Conservation (phyloP, 768 basidiomycete genomes). For the Boletellus sp. region DNA sequence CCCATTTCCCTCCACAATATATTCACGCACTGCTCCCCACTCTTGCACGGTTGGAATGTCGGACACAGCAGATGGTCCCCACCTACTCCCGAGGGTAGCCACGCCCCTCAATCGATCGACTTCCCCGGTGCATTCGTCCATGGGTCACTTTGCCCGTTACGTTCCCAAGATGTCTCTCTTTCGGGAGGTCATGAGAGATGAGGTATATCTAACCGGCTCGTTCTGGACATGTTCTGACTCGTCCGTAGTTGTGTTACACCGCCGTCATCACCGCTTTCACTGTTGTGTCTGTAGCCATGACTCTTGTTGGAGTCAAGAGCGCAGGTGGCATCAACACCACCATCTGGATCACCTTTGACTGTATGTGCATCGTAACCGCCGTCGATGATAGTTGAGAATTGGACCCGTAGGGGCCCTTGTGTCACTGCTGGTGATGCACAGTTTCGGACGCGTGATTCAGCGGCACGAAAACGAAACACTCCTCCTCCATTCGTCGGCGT, state of each 20-base stretch:
- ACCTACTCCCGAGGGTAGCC: conserved; percentile 9
- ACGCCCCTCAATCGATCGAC: conserved; percentile 7
- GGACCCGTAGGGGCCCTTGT: conserved; percentile 47
- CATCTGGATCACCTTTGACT: conserved; percentile 54
- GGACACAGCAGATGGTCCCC: conserved; percentile 3
- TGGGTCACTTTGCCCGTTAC: conserved; percentile 45
- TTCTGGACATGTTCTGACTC: background rate
- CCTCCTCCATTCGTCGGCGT: conserved; percentile 45
- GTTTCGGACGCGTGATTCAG: conserved; percentile 54
- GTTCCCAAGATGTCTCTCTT: conserved; percentile 54
- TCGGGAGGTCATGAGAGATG: conserved; percentile 55
- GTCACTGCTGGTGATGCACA: conserved; percentile 54
- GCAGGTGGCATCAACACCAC: conserved; percentile 43
- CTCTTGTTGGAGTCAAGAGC: conserved; percentile 48
- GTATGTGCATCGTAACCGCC: conserved; percentile 32
- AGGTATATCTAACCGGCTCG: conserved; percentile 40
- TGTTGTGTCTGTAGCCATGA: conserved; percentile 46
- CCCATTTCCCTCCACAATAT: conserved; percentile 4
- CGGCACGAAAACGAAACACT: conserved; percentile 59
- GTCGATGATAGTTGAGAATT: conserved; percentile 7
- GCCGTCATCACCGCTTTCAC: conserved; percentile 49
- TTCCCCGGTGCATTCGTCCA: conserved; percentile 30
- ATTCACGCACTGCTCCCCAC: conserved; percentile 3
- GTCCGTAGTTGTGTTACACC: conserved; percentile 48
- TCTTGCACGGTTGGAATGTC: conserved; percentile 17